These are phyloP conservation scores for Thamnidium elegans DNA, from an alignment of 192 early-diverging fungal species.

Conservation along the genomic window DNA sequence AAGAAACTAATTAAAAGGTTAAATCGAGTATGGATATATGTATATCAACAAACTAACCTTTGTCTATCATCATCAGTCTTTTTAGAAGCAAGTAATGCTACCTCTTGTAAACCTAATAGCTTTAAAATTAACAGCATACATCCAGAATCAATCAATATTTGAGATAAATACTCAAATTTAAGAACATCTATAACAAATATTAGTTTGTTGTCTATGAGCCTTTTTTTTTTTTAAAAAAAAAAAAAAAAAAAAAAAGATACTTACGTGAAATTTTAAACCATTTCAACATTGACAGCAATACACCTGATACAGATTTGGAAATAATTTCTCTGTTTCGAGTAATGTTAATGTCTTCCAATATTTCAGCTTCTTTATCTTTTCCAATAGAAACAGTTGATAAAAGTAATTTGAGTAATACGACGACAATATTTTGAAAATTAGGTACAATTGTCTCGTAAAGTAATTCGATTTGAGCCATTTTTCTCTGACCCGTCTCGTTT, in stretches of 20 bases:
- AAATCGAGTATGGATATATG: background rate
- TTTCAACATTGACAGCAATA: constrained; percentile 65
- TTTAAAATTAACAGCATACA: constrained; percentile 80
- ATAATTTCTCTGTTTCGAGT: constrained; percentile 71
- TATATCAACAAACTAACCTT: constrained; percentile 27
- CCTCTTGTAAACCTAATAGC: constrained; percentile 74
- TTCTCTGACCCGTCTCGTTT: background rate
- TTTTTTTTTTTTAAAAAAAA: background rate
- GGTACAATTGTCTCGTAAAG: constrained; percentile 45
- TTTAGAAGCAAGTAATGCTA: constrained; percentile 42
- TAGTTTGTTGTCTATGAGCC: background rate
- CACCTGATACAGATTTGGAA: constrained; percentile 68
- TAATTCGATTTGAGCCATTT: constrained; percentile 2
- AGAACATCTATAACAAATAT: constrained; percentile 49
- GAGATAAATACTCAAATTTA: constrained; percentile 76
- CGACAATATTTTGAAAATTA: constrained; percentile 51
- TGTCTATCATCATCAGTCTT: constrained; percentile 49
- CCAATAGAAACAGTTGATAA: constrained; percentile 38
- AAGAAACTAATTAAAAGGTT: constrained; percentile 7
- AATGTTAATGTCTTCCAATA: constrained; percentile 49
- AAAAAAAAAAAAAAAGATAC: background rate
- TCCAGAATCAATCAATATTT: constrained; percentile 79
- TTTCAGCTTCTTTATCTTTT: constrained; percentile 8
- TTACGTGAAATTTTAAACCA: constrained; percentile 63
- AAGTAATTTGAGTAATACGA: constrained; percentile 51